Percentiles rank a stretch among this genome's conserved stretches.
These are phyloP conservation scores for Chlamydomonas sp. DNA, from an alignment of 139 green algal species.

Conservation along the genomic window DNA sequence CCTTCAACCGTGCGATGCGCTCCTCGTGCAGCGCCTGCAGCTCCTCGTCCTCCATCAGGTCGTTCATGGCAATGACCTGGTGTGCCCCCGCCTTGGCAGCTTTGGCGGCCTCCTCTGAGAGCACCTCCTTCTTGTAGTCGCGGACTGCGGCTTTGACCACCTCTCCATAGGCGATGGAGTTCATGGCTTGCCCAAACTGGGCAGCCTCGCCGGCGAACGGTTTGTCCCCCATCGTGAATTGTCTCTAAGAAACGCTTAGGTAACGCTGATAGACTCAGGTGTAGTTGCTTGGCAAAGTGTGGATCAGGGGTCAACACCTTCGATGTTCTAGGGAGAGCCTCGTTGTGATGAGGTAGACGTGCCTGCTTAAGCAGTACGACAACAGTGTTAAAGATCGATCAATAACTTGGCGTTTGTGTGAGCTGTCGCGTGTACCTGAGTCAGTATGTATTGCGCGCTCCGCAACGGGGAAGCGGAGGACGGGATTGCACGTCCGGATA, in stretches of 20 bases:
- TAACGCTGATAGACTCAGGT: neutral
- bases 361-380: too few species aligned
- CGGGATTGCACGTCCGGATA: too few species aligned
- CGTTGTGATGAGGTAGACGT: too few species aligned
- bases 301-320: too few species aligned
- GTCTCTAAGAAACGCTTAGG: neutral
- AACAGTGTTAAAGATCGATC: too few species aligned
- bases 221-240: constrained; percentile 15
- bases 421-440: too few species aligned
- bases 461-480: too few species aligned
- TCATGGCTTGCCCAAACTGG: constrained; percentile 78
- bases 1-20: constrained; percentile 75
- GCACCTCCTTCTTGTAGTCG: constrained; percentile 79
- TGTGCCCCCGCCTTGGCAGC: constrained; percentile 16
- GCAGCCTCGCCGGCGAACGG: constrained; percentile 49
- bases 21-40: constrained; percentile 76
- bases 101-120: constrained; percentile 54
- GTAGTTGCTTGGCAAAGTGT: too few species aligned
- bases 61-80: constrained; percentile 75
- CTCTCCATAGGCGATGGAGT: constrained; percentile 83
- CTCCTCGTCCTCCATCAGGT: constrained; percentile 82
- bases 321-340: too few species aligned
- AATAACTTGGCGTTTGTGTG: too few species aligned
- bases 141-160: constrained; percentile 84
- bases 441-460: too few species aligned